phyloP scores from a whole-genome alignment of 2,329 filamentous ascomycete genomes.

The Colletotrichum euphorbiae region DNA sequence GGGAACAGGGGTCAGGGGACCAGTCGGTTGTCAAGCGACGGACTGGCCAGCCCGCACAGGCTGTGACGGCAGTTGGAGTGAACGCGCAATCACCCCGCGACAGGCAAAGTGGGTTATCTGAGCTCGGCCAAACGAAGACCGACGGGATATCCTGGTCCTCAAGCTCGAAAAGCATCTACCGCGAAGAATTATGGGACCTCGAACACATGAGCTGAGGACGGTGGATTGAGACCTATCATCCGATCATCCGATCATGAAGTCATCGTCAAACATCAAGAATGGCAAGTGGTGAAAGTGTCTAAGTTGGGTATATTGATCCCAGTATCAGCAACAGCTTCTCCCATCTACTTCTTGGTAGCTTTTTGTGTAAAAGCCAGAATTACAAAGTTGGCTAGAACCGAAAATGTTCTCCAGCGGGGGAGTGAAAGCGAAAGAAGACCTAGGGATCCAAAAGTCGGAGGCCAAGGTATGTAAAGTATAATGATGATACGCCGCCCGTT shows the following conservation, averaged over 20 bases:
- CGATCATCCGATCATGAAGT: too few relatives aligned
- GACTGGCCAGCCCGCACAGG: too few relatives aligned
- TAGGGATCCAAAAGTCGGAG: neutral
- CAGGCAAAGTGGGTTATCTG: neutral
- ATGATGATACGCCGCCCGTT: conserved; percentile 25
- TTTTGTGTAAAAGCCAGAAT: conserved; percentile 1
- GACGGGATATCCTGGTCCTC: conserved; percentile 4
- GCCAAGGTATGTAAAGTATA: neutral
- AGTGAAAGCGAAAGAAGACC: conserved; percentile 8
- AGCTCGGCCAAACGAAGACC: neutral
- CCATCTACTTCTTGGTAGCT: conserved; percentile 6
- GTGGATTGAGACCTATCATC: too few relatives aligned
- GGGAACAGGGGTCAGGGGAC: neutral
- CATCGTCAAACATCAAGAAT: too few relatives aligned
- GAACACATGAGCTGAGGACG: too few relatives aligned
- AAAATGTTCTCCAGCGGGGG: neutral
- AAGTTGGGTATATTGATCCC: conserved; percentile 24
- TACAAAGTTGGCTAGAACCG: conserved; percentile 15
- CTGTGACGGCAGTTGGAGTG: neutral
- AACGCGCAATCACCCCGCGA: conserved; percentile 18
- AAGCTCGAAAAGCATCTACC: too few relatives aligned
- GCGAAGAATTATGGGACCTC: too few relatives aligned
- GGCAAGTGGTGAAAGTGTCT: neutral
- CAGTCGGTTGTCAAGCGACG: too few relatives aligned
- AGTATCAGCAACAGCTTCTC: conserved; percentile 9